These are phyloP conservation scores for Nissolia schottii DNA, from an alignment of 306 rosid genomes.

Conservation along the genomic window DNA sequence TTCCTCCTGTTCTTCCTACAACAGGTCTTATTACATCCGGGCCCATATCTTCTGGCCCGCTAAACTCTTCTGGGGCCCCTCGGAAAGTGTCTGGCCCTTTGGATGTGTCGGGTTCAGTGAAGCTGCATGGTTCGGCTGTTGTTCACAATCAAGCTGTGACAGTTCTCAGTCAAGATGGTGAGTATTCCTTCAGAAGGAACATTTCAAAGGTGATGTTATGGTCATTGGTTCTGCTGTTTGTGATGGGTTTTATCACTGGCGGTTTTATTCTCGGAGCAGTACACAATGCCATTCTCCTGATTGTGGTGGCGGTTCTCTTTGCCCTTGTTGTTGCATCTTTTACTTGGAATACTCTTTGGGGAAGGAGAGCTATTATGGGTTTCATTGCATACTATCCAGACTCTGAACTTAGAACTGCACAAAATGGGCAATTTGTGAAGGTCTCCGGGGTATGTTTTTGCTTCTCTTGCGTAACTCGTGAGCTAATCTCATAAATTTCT, in stretches of 20 bases:
- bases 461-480: slow-evolving; percentile 20
- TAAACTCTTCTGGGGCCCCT: slow-evolving; percentile 88
- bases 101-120: slow-evolving; percentile 76
- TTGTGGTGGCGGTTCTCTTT: slow-evolving; percentile 81
- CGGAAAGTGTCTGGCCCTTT: slow-evolving; percentile 88
- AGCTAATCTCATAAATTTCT: slow-evolving; percentile 1
- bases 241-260: slow-evolving; percentile 99
- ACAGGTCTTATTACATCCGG: slow-evolving; percentile 98
- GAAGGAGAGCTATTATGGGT: slow-evolving; percentile 74
- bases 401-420: slow-evolving; percentile 96
- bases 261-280: slow-evolving; percentile 98
- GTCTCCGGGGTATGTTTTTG: slow-evolving; percentile 91
- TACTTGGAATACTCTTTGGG: slow-evolving; percentile 92
- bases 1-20: slow-evolving; percentile 80
- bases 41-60: slow-evolving; percentile 85
- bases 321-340: slow-evolving; percentile 70
- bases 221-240: slow-evolving; percentile 84
- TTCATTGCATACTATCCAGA: slow-evolving; percentile 78
- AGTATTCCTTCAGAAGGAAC: slow-evolving; percentile 78
- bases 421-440: slow-evolving; percentile 92
- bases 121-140: slow-evolving; percentile 57
- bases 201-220: slow-evolving; percentile 82
- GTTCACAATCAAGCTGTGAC: slow-evolving; percentile 83
- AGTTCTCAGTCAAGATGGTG: slow-evolving; percentile 67
- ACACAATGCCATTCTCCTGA: slow-evolving; percentile 80